phyloP scores from a whole-genome alignment of 2,329 filamentous ascomycete genomes.

The Chalaropsis ovoidea region DNA sequence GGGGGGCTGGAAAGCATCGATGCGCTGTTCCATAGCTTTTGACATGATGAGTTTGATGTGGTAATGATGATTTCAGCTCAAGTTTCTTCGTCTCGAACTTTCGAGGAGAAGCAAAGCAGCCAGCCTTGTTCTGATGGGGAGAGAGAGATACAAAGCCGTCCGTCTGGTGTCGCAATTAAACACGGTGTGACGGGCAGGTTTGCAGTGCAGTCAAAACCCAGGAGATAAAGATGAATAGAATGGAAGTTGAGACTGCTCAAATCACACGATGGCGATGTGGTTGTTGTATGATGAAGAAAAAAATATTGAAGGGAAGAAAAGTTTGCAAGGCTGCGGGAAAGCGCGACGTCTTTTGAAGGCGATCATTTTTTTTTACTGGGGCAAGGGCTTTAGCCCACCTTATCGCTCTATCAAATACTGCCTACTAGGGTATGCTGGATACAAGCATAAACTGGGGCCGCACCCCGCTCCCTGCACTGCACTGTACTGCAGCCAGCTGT shows the following conservation, averaged over 20 bases:
- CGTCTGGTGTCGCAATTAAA: too few relatives aligned
- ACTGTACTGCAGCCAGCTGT: too few relatives aligned
- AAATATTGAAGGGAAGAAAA: not conserved
- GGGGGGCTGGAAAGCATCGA: slow-evolving; percentile 73
- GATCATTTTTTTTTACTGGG: slow-evolving; percentile 4
- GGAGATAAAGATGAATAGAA: too few relatives aligned
- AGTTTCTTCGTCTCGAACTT: slow-evolving; percentile 12
- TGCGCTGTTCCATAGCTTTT: slow-evolving; percentile 67
- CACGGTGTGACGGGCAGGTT: too few relatives aligned
- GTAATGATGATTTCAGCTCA: not conserved
- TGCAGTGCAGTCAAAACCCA: not conserved
- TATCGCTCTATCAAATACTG: slow-evolving; percentile 12
- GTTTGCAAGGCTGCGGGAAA: not conserved
- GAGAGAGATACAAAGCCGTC: not conserved
- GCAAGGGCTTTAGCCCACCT: slow-evolving; percentile 22
- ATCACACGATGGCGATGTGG: not conserved
- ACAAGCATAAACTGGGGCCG: not conserved
- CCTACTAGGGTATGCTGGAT: not conserved
- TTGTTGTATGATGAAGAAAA: slow-evolving; percentile 5
- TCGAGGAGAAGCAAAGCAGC: not conserved
- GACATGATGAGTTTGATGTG: not conserved
- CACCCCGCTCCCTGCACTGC: not conserved
- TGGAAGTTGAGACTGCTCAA: not conserved
- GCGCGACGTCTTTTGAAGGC: slow-evolving; percentile 19
- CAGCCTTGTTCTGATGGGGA: not conserved